These are phyloP conservation scores for Nicotiana otophora DNA, from an alignment of 257 asterid genomes.

Conservation along the genomic window DNA sequence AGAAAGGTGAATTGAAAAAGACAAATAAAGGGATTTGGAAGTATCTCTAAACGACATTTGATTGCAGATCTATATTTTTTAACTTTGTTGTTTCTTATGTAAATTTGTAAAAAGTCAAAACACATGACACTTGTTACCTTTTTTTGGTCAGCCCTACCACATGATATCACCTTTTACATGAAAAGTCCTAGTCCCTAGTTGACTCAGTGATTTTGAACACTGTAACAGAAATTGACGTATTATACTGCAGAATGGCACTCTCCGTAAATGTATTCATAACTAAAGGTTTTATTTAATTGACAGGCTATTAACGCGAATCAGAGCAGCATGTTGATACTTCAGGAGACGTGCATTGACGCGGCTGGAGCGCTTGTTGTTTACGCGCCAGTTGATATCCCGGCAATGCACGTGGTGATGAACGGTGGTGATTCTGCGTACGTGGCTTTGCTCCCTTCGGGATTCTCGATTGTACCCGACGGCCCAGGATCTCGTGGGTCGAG, in stretches of 20 bases:
- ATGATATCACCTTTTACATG: conserved; percentile 15
- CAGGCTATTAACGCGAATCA: conserved; percentile 70
- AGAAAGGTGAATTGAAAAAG: conserved; percentile 17
- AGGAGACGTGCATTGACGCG: conserved; percentile 78
- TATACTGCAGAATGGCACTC: not conserved
- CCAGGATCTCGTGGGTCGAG: conserved; percentile 41
- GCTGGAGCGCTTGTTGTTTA: conserved; percentile 87
- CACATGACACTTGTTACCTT: conserved; percentile 26
- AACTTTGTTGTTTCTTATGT: conserved; percentile 17
- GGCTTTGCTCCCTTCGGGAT: conserved; percentile 86
- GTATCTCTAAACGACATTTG: conserved; percentile 24
- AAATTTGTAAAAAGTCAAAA: conserved; percentile 41
- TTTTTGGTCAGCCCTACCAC: conserved; percentile 28
- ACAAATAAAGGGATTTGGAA: conserved; percentile 37
- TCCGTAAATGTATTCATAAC: not conserved
- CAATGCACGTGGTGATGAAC: conserved; percentile 91
- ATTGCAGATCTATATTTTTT: conserved; percentile 9
- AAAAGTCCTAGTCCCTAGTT: conserved; percentile 23
- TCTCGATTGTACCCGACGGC: conserved; percentile 83
- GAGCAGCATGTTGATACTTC: conserved; percentile 82
- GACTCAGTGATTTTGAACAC: conserved; percentile 20
- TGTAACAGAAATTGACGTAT: conserved; percentile 23
- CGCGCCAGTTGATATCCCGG: conserved; percentile 98
- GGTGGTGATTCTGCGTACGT: conserved; percentile 95
- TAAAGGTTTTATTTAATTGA: conserved; percentile 12